Conservation (phyloP, 768 basidiomycete genomes). For the Lactarius sanguifluus region DNA sequence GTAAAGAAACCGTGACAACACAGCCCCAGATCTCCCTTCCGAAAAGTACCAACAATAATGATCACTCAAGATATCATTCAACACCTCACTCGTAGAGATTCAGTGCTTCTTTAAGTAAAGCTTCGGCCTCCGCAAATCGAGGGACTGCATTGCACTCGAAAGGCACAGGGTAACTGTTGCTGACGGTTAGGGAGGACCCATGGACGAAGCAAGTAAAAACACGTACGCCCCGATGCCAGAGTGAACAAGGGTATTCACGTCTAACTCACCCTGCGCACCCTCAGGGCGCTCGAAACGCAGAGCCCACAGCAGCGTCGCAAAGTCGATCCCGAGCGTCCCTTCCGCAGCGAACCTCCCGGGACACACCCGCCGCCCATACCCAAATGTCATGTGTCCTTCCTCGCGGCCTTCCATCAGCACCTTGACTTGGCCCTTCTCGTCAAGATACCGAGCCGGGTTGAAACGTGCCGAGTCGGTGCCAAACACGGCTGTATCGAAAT, state of each 20-base stretch:
- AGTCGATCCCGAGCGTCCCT: not conserved
- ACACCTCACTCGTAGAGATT: not conserved
- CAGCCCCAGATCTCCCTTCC: not conserved
- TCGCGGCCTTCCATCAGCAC: not conserved
- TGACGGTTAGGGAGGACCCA: not conserved
- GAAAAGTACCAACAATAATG: not conserved
- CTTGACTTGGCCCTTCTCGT: not conserved
- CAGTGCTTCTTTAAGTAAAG: not conserved
- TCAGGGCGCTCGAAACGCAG: not conserved
- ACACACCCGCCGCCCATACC: not conserved
- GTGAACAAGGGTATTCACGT: not conserved
- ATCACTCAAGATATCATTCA: not conserved
- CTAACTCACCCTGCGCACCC: not conserved
- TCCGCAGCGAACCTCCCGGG: not conserved
- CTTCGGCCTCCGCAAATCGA: slow-evolving; percentile 4
- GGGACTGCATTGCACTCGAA: slow-evolving; percentile 4
- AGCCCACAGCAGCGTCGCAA: slow-evolving; percentile 2
- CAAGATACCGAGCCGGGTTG: not conserved
- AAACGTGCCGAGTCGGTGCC: not conserved
- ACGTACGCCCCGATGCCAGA: not conserved
- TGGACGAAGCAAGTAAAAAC: not conserved
- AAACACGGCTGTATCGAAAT: not conserved
- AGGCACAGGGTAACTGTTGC: not conserved
- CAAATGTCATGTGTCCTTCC: not conserved
- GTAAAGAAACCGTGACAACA: not conserved